phyloP scores from a whole-genome alignment of 164 flowering plant genomes.

The Magnolia officinalis region DNA sequence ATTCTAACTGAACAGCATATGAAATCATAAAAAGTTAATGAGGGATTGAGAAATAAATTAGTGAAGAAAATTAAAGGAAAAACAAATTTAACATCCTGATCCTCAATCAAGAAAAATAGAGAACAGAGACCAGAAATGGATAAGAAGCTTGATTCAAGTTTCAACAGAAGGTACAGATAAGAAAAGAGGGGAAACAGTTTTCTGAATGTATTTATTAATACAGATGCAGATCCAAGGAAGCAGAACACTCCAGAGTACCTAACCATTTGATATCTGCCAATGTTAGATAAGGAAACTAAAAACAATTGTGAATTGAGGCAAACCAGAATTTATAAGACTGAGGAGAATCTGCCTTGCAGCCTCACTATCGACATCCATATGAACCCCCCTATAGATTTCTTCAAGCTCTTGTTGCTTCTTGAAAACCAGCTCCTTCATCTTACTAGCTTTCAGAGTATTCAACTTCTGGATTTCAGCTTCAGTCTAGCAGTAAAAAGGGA shows the following conservation, averaged over 20 bases:
- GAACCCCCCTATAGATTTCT: conserved; percentile 59
- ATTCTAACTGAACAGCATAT: no score
- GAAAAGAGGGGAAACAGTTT: not conserved
- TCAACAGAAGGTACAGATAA: no score
- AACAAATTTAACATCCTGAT: no score
- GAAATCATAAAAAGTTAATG: no score
- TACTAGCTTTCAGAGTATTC: conserved; percentile 54
- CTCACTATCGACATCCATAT: conserved; percentile 60
- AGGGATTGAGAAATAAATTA: no score
- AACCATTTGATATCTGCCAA: not conserved
- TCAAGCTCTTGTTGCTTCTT: conserved; percentile 68
- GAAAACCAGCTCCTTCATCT: conserved; percentile 68
- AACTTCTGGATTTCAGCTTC: conserved; percentile 56
- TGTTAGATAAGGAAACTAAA: not conserved
- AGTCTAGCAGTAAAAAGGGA: conserved; percentile 27
- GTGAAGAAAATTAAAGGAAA: no score
- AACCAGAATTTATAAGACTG: conserved; percentile 67
- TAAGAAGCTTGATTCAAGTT: no score
- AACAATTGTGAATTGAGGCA: not conserved
- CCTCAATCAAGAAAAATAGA: no score
- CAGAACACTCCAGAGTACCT: not conserved
- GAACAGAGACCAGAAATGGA: no score
- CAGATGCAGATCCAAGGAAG: not conserved
- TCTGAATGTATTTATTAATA: not conserved
- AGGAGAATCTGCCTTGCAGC: conserved; percentile 44